Evolutionary conservation across 1,139 yeast genomes (phyloP), one percentile per base, ranked within the genome.

Genomic region (Geotrichum citri-aurantii): DNA sequence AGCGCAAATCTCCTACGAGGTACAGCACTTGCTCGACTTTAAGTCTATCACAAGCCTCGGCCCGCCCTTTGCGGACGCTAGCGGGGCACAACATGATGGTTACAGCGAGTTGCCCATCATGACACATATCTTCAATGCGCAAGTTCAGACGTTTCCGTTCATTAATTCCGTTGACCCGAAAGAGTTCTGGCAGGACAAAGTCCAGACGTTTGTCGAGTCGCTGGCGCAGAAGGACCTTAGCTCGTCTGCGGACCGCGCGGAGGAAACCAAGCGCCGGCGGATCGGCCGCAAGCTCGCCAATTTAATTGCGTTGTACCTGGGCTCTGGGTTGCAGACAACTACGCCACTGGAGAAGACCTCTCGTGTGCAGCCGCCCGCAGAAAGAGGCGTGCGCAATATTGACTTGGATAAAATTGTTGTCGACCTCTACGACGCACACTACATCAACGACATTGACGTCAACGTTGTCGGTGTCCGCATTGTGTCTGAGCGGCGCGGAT

Each of bases 121-220:
- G 27, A 76, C 85, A 59, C 89, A 80, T 72, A 81, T 89, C 63
- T 84, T 91, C 67, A 71, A 76, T 48, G 76, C 81, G 55, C 86
- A 84, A 62, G 72, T 91, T 8, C 75, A 79, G 52, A 81, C 85
- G 1, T 87, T 92, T 67, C 98, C 98, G 0, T 85, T 92, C 66
- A 74, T 92, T 26, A 52, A 51, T 31, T 75, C 85, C 2, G 76
- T 81, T 1, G 79, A 79, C 59, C 84, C 82, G 64, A 72, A 73
- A 21, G 74, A 75, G 54, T 88, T 92, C 68, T 92, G 97, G 97
- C 82, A 82, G 61, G 78, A 77, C 52, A 85, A 86, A 46, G 85
- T 90, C 0, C 97, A 91, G 70, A 84, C 84, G 47, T 90, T 91
- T 68, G 80, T 87, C 65, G 95, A 89, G 68, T 81, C 85, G 60